These are phyloP conservation scores for Antrodiella citrinella DNA, from an alignment of 768 basidiomycete genomes.

Conservation along the genomic window DNA sequence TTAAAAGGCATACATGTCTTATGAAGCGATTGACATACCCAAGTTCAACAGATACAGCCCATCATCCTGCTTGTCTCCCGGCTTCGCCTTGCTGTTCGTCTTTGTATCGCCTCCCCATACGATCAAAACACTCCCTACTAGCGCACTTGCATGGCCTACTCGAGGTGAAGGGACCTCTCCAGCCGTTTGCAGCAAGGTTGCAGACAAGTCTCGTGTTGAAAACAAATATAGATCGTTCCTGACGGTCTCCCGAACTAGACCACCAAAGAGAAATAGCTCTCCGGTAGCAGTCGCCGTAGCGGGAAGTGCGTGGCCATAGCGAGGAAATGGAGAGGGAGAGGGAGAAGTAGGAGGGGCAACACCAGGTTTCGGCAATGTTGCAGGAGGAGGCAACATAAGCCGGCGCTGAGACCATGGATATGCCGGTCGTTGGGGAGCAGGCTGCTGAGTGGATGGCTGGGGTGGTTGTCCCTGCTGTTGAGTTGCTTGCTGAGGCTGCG, in stretches of 20 bases:
- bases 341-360: conserved; percentile 54
- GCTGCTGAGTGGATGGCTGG: conserved; percentile 16
- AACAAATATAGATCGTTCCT: conserved; percentile 94
- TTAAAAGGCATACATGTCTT: neutral
- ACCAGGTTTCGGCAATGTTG: conserved; percentile 55
- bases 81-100: conserved; percentile 52
- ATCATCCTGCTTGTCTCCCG: conserved; percentile 80
- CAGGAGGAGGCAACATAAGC: conserved; percentile 60
- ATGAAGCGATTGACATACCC: conserved; percentile 41
- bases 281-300: conserved; percentile 69
- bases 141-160: conserved; percentile 95
- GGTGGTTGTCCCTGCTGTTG: conserved; percentile 11
- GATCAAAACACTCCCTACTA: conserved; percentile 92
- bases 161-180: conserved; percentile 85
- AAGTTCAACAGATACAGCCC: conserved; percentile 90
- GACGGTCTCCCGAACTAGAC: conserved; percentile 84
- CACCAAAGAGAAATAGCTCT: conserved; percentile 94
- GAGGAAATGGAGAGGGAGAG: conserved; percentile 88
- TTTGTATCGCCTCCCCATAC: conserved; percentile 99
- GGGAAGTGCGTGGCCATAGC: conserved; percentile 92
- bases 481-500: conserved; percentile 17
- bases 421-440: conserved; percentile 42
- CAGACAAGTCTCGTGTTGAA: conserved; percentile 68
- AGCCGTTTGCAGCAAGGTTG: conserved; percentile 75
- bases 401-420: conserved; percentile 83